Conservation (phyloP, 495 filamentous ascomycete species). For the Daldinia grandis region DNA sequence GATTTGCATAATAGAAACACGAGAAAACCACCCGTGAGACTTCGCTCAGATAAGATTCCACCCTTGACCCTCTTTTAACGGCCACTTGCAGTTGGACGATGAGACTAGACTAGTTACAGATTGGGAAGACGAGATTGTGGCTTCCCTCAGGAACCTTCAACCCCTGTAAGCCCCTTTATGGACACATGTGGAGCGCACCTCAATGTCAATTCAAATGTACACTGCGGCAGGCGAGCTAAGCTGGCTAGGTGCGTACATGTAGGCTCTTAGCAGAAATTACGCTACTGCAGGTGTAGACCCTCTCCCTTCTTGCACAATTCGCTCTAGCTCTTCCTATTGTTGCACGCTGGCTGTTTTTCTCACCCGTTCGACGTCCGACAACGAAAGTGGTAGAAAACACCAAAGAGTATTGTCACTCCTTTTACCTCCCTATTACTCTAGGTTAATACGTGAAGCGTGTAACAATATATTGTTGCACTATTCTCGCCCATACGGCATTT, state of each 20-base stretch:
- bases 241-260: not conserved
- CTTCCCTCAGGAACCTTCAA: constrained; percentile 31
- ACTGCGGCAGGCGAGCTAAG: not conserved
- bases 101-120: constrained; percentile 42
- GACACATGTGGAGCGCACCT: constrained; percentile 21
- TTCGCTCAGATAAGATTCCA: constrained; percentile 12
- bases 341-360: constrained; percentile 26
- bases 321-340: constrained; percentile 22
- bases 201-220: too few species aligned
- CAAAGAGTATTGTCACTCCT: constrained; percentile 40
- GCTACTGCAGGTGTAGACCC: constrained; percentile 40
- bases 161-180: constrained; percentile 39
- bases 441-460: constrained; percentile 14
- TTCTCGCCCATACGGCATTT: constrained; percentile 26
- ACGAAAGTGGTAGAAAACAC: constrained; percentile 30
- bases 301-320: constrained; percentile 14
- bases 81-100: constrained; percentile 21
- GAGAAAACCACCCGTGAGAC: constrained; percentile 5
- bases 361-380: constrained; percentile 13
- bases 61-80: constrained; percentile 11
- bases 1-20: constrained; percentile 19
- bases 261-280: constrained; percentile 17
- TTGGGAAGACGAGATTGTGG: constrained; percentile 27
- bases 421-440: constrained; percentile 10
- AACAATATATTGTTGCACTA: constrained; percentile 24